Base-by-base conservation (phyloP, 345 rosid genomes). In the Pistacia vera region DNA sequence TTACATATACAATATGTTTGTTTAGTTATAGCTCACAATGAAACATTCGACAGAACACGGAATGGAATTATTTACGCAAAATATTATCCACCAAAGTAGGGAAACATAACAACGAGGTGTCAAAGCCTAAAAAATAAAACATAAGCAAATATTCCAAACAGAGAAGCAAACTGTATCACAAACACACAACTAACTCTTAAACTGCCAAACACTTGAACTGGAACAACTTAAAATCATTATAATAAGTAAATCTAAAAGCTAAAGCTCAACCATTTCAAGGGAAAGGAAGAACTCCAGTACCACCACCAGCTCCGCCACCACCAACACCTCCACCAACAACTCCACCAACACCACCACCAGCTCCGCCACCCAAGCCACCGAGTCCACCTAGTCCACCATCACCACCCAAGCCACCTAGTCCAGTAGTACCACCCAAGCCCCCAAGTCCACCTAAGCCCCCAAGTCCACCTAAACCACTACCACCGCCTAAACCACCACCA, bases 221-320 rank as follows among this genome's bases (percentile, higher is more conserved):
- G 8, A 63, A 16, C 49, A 63, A 46, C 48, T 38, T 62, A 49
- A 18, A 18, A 35, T 5, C 11, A 38, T 11, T 25, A 2, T 30
- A 30, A 38, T n/a, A 52, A 52, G 25, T 8, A 35, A 73, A 63
- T 22, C 14, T 13, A 3, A 5, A 52, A n/a, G 56, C n/a, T 52
- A 61, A 28, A 61, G 52, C 38, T 54, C 36, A 38, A 36, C 7
- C 11, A 22, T 74, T 79, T 86, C 86, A 86, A 51, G 86, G 89
- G 52, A 77, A 79, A 65, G 89, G 88, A 63, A 81, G 75, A 66
- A 41, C 85, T 5, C 86, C 91, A 5, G 76, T 75, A 0, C 81
- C 83, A 11, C 20, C 25, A 62, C 13, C 79, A 77, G 2, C 67
- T 66, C 72, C 22, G 0, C 77, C 83, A 10, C 80, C 79, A 4